Evolutionary conservation across 1,139 yeast genomes (phyloP), one percentile per base, ranked within the genome.

Genomic region (Komagataea norvegica): DNA sequence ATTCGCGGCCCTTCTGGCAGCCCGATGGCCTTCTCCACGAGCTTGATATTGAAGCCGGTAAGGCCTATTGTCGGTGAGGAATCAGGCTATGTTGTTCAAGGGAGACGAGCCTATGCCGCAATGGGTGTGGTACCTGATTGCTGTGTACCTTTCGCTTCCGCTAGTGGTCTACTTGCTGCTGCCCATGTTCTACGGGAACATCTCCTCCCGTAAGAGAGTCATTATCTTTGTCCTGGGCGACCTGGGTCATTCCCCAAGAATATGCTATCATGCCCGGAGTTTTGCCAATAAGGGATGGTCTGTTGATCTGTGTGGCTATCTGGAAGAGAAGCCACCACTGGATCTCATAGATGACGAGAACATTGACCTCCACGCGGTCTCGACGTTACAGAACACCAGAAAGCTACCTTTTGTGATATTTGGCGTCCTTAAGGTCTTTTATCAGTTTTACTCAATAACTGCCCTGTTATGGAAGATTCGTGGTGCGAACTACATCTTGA

Each of bases 231-330:
- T 91, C 2, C 65, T 93, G 20, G 99, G 99, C 1, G 98, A 91
- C 55, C 59, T 93, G 38, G 96, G 96, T 11, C 94, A 89, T 54
- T 89, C 97, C 1, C 99, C 99, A 5, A 68, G 99, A 45, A 91
- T 91, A 86, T 74, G 83, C 51, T 85, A 91, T 59, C 99, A 93
- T 59, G 95, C 95, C 1, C 62, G 70, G 42, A 82, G 94, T 38
- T 77, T 91, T 49, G 73, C 85, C n/a, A 56, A 65, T 3, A 60
- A 64, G 19, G 91, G 87, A 1, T 82, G 81, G 58, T 68, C 70
- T 34, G 98, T 93, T 2, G 86, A 82, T 45, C 59, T 91, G 30
- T 83, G 95, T 59, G 98, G 98, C 0, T 91, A 89, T 56, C 54
- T 77, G 3, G 93, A 81, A 46, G 72, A 77, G 21, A 58, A 59